A percentile compares a stretch with the other conserved stretches of the same genome.
Conservation (phyloP, 2,329 filamentous ascomycete species). For the Trichoderma sp. region DNA sequence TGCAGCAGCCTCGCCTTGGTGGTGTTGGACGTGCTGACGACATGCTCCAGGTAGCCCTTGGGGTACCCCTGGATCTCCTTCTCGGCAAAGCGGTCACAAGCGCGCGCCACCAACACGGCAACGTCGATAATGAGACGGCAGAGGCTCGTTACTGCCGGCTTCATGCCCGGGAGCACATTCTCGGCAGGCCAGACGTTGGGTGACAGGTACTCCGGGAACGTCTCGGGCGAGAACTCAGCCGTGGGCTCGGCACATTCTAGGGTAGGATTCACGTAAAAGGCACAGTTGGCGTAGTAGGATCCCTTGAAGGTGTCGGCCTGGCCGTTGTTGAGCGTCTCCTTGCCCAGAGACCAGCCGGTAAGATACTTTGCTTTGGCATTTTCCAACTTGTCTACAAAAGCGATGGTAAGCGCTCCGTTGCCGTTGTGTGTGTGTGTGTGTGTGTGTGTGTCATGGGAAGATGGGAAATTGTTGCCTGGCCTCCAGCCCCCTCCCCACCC, state of each 20-base stretch:
- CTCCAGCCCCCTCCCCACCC: not conserved
- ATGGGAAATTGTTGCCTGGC: not conserved
- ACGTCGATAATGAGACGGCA: conserved; percentile 86
- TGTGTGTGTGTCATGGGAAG: not conserved
- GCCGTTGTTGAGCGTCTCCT: conserved; percentile 75
- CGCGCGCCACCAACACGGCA: conserved; percentile 82
- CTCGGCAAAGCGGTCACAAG: conserved; percentile 82
- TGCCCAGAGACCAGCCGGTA: conserved; percentile 76
- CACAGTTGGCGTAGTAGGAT: conserved; percentile 80
- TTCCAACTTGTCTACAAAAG: conserved; percentile 49
- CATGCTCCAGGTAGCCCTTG: conserved; percentile 74
- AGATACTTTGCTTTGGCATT: conserved; percentile 61
- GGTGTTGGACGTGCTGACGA: conserved; percentile 79
- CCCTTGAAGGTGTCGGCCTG: conserved; percentile 78
- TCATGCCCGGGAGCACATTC: conserved; percentile 70
- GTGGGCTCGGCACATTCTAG: conserved; percentile 63
- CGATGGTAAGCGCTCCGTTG: not conserved
- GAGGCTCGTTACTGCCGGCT: conserved; percentile 66
- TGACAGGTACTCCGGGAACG: conserved; percentile 84
- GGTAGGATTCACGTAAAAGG: conserved; percentile 65
- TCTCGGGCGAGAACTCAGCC: conserved; percentile 51
- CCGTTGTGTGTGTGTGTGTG: no score
- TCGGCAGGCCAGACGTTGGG: conserved; percentile 84
- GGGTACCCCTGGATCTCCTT: conserved; percentile 75
- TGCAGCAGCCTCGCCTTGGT: conserved; percentile 91